phyloP scores from a whole-genome alignment of 495 filamentous ascomycete species.

The Neurospora sp. region DNA sequence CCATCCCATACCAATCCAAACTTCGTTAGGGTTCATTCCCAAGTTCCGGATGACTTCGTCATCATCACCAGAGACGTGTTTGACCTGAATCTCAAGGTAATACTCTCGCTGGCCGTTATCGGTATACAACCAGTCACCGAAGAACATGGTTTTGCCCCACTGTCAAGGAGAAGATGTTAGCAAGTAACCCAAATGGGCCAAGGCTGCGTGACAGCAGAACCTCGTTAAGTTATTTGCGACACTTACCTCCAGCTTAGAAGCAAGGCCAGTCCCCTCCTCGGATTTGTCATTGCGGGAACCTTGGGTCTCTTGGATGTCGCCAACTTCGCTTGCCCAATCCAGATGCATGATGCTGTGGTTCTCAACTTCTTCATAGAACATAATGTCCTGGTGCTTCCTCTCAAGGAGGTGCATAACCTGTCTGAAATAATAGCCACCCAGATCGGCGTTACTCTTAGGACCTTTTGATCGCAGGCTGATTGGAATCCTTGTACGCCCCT shows the following conservation, averaged over 20 bases:
- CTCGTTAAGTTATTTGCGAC: neutral
- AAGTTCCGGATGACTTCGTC: constrained; percentile 3
- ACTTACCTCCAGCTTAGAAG: neutral
- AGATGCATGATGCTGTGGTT: constrained; percentile 11
- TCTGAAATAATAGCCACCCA: constrained; percentile 3
- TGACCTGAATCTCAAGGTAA: constrained; percentile 21
- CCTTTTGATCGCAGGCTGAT: neutral
- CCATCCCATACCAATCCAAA: neutral
- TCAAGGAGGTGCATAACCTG: constrained; percentile 4
- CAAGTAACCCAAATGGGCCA: neutral
- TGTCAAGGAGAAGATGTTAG: neutral
- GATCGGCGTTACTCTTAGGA: neutral
- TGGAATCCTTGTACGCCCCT: neutral
- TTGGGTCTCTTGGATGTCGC: neutral
- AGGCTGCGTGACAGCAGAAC: neutral
- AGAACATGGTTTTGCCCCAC: constrained; percentile 15
- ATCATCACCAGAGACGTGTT: constrained; percentile 16
- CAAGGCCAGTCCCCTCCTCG: neutral
- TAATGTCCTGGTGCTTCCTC: constrained; percentile 9
- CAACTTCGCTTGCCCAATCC: constrained; percentile 6
- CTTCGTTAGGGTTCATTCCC: constrained; percentile 7
- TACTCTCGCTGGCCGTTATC: constrained; percentile 4
- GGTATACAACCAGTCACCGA: constrained; percentile 12
- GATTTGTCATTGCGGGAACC: neutral
- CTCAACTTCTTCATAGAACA: constrained; percentile 8